Base-by-base conservation (phyloP, 169 alveolate genomes). In the Plasmodium gallinaceum region DNA sequence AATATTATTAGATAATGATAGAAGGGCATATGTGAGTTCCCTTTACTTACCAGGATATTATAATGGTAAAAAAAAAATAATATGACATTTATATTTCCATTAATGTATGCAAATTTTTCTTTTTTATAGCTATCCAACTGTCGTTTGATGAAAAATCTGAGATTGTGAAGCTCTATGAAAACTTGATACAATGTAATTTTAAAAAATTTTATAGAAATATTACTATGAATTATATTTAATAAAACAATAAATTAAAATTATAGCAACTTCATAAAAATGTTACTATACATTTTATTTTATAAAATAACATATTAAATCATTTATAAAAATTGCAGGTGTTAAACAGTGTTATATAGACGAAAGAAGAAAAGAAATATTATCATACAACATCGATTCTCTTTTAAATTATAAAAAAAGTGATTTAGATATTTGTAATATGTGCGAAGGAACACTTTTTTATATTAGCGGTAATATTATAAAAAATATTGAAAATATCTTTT, bases 11-110 rank as follows among this genome's bases (percentile, higher is more conserved):
- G 88, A 75, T 66, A 62, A 75, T 45, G 88, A 62, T 12, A 75
- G 10, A 10, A 64, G 10, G 68, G 88, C 88, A 7, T 75, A 61
- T 75, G 88, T 75, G 9, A 48, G 69, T 46, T 62, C 88, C 14
- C 32, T 75, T 18, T 62, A 75, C 16, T 54, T 75, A 16, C 88
- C 88, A 12, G 88, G 88, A 43, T 75, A 75, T 26, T 75, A 62
- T 42, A 75, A 75, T 42, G 66, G 88, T 75, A 75, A 62, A 18
- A n/a, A 48, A 71, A 72, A 72, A 43, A 68, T 0, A 9, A 64
- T 26, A 64, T 62, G n/a, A 26, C 22, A 62, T 16, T 37, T 39
- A 32, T 64, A 26, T 60, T 60, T n/a, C 7, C 5, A 22, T 74
- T 52, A 24, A 16, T 43, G n/a, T 62, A 45, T 57, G 5, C 16